Evolutionary conservation across 2,329 filamentous ascomycete species (phyloP), one percentile per base, ranked within the genome.

Genomic region (Xylariales sp.): DNA sequence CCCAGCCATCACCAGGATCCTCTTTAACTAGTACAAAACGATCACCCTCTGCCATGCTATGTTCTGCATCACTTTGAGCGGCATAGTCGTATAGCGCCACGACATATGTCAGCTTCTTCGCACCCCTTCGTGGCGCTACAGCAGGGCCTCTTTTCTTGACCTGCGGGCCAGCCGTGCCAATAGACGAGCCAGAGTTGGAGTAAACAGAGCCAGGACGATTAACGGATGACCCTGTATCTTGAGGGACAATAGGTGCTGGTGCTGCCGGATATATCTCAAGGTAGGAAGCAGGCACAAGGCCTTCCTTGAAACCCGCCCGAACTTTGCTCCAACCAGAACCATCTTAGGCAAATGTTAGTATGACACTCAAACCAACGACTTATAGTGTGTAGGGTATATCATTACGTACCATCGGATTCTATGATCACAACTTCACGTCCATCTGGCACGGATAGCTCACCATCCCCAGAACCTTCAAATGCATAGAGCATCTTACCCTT

Each of bases 1-100:
- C 88, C 93, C 93, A 98, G 1, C 93, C 93, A 66, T 97, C 93
- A 2, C 93, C 93, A 0, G 82, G 76, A 56, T 97, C 91, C 40
- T 87, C 82, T 53, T 83, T 89, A 44, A 96, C 81, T 21, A 98
- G 70, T 27, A 98, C 89, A 54, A 98, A 94, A 36, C 82, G 77
- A 63, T 98, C 93, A 1, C 93, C 93, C 62, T 95, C 91, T 1
- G 61, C 60, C 88, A 98, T 98, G 54, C 75, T 88, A 61, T 91
- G 89, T 64, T 98, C 93, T 6, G 80, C 77, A 5, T 94, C 88
- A 48, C 81, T 89, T 52, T 88, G 83, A 14, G 91, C 88, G 36
- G 82, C 73, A 60, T 98, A 98, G 35, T 93, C 88, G 60, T 97
- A 98, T 52, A 97, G 49, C 2, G 93, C 93, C 58, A 95, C 86